Evolutionary conservation across 495 filamentous ascomycete species (phyloP), one percentile per base, ranked within the genome.

Genomic region (Aspergillus heteromorphus): DNA sequence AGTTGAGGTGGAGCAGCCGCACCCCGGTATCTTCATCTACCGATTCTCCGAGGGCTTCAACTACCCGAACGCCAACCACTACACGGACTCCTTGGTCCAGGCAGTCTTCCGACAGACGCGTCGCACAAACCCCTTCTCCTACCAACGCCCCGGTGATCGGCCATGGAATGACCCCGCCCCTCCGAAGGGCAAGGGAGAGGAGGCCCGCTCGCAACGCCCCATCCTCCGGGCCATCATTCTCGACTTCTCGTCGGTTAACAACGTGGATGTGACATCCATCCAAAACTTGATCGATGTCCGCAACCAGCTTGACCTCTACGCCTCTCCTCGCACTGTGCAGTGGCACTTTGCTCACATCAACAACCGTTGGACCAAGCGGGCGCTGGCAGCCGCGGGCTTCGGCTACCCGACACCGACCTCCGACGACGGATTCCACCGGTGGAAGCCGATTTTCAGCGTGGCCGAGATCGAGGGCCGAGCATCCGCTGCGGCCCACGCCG

Each of bases 301-400:
- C 67, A 98, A 97, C 70, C 95, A 97, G 66, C 84, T 98, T 18
- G 93, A 97, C 69, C 80, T 85, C 13, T 96, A 96, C 66, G 82
- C 89, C 14, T 70, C 86, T 0, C 93, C 93, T 0, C 86, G 91
- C 10, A 75, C 82, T 6, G 91, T 98, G 6, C 91, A 98, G 63
- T 97, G 93, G 91, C 93, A 98, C 69, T 87, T 98, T 57, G 89
- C 91, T 11, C 86, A 86, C 71, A 88, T 98, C 77, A 92, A 85
- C 76, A 97, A 96, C 76, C 85, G 92, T 54, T 98, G 93, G 93
- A 93, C 93, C 29, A 98, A 97, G 74, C 88, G 93, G 14, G 93
- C 88, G 13, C 86, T 98, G 18, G 86, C 86, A n/a, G 81, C 87
- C 16, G 95, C 89, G 11, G 93, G 95, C 30, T 98, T 98, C 70